A percentile compares a stretch with the other conserved stretches of the same genome.
phyloP scores from a whole-genome alignment of 306 rosid genomes.

The Prinsepia uniflora region DNA sequence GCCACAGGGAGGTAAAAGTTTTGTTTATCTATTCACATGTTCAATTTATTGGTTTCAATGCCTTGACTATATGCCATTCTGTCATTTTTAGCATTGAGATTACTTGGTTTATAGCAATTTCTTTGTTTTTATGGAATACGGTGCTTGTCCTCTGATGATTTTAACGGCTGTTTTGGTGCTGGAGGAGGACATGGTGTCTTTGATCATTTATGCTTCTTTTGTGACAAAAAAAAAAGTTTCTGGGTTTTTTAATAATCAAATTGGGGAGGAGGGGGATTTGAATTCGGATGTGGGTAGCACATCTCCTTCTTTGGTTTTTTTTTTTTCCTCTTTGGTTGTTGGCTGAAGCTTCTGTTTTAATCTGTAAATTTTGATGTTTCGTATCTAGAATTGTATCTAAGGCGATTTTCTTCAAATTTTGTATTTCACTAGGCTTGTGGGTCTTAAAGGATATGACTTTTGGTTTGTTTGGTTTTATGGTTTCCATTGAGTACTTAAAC shows the following conservation, averaged over 20 bases:
- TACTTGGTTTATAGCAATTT: not conserved
- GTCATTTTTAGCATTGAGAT: not conserved
- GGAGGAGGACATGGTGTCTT: not conserved
- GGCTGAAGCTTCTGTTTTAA: not conserved
- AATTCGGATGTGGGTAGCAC: too few species aligned
- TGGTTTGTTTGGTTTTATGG: not conserved
- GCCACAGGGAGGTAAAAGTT: conserved; percentile 56
- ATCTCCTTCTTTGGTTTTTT: too few species aligned
- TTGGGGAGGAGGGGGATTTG: too few species aligned
- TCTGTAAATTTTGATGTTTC: not conserved
- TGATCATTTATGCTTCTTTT: not conserved
- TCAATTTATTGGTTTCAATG: not conserved
- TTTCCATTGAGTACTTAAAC: not conserved
- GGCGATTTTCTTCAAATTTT: not conserved
- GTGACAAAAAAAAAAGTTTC: too few species aligned
- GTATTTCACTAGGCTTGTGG: not conserved
- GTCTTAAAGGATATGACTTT: not conserved
- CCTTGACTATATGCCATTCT: not conserved
- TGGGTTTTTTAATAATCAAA: too few species aligned
- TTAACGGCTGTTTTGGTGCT: not conserved
- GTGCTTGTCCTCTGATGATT: not conserved
- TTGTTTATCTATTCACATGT: not conserved
- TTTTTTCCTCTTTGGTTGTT: not conserved
- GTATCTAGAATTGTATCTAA: not conserved
- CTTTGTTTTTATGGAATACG: not conserved